phyloP scores from a whole-genome alignment of 2,329 filamentous ascomycete species.

The Thielaviopsis populi region DNA sequence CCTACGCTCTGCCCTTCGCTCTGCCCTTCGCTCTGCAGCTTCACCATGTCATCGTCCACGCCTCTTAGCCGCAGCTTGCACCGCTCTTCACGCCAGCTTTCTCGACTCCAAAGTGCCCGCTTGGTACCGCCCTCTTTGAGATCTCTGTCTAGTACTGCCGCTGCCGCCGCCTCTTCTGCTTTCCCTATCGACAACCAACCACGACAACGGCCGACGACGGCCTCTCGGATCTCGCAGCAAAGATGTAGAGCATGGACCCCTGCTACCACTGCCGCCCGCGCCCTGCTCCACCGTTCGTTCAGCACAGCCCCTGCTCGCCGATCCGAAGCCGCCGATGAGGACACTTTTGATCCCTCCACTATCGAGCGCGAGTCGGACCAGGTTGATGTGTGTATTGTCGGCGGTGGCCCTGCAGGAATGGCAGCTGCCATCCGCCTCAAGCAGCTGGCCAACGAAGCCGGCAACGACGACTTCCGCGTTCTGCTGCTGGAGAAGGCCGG shows the following conservation, averaged over 20 bases:
- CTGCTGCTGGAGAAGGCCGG: conserved; percentile 88
- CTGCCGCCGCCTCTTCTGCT: conserved; percentile 15
- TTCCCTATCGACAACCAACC: neutral
- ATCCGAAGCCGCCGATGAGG: conserved; percentile 21
- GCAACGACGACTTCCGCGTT: conserved; percentile 91
- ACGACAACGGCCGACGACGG: neutral
- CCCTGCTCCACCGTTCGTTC: conserved; percentile 1
- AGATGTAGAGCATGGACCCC: conserved; percentile 18
- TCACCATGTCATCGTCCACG: conserved; percentile 25
- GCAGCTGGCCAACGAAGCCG: conserved; percentile 84
- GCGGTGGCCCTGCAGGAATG: conserved; percentile 86
- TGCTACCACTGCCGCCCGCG: conserved; percentile 12
- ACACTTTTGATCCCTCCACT: conserved; percentile 47
- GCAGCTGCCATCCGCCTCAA: conserved; percentile 88
- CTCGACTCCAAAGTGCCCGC: conserved; percentile 4
- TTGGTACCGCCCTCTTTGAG: conserved; percentile 7
- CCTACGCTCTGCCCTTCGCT: too few species aligned
- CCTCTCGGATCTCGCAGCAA: neutral
- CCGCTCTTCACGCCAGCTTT: conserved; percentile 25
- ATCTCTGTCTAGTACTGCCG: conserved; percentile 14
- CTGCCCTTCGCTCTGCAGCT: neutral
- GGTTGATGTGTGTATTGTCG: conserved; percentile 94
- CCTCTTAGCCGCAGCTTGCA: conserved; percentile 29
- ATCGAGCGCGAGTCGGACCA: conserved; percentile 81
- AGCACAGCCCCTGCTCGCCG: conserved; percentile 21